These are phyloP conservation scores for Zoysia matrella DNA, from an alignment of 202 grass and related monocot species.

Conservation along the genomic window DNA sequence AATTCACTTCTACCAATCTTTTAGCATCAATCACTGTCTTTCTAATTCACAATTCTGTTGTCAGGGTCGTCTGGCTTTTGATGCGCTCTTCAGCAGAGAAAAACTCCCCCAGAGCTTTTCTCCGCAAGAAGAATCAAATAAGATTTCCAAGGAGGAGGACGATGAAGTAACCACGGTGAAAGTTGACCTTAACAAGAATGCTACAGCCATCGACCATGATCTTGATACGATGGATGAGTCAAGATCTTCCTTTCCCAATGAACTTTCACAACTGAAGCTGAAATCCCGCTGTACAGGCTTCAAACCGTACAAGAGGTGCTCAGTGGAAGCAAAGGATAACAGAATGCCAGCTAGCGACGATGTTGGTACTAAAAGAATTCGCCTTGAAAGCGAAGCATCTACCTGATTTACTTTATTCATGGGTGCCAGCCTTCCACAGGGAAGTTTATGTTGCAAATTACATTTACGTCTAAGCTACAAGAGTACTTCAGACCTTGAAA, in stretches of 20 bases:
- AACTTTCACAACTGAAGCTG: constrained; percentile 56
- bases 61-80: constrained; percentile 86
- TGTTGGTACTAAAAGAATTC: constrained; percentile 75
- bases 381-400: constrained; percentile 73
- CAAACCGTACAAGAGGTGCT: constrained; percentile 98
- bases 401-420: constrained; percentile 53
- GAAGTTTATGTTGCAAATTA: constrained; percentile 37
- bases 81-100: constrained; percentile 76
- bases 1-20: constrained; percentile 40
- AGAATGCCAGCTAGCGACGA: constrained; percentile 62
- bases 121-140: constrained; percentile 54
- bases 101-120: constrained; percentile 82
- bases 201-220: constrained; percentile 39
- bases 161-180: constrained; percentile 47
- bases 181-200: constrained; percentile 68
- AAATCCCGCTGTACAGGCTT: constrained; percentile 84
- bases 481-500: constrained; percentile 55
- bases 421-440: constrained; percentile 14
- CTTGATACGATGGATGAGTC: constrained; percentile 36
- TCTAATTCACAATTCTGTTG: constrained; percentile 73
- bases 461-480: constrained; percentile 54
- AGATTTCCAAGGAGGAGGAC: not conserved
- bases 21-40: constrained; percentile 48
- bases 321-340: constrained; percentile 84
- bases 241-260: constrained; percentile 50